Conservation (phyloP, 1,284 basidiomycete genomes). For the Boletellus deceptivus region DNA sequence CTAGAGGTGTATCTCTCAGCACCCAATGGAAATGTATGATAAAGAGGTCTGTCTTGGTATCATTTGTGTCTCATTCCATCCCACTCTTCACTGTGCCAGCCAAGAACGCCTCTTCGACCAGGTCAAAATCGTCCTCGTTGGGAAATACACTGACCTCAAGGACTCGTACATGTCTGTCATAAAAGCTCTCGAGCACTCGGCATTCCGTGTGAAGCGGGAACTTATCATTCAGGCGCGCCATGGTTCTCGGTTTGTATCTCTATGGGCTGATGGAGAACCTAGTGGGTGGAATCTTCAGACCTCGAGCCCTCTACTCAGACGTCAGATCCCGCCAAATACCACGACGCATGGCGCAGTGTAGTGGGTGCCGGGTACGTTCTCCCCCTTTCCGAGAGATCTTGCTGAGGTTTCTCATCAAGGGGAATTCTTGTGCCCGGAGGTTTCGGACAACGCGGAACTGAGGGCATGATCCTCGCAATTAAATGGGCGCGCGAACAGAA, state of each 20-base stretch:
- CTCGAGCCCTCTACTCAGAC: conserved; percentile 82
- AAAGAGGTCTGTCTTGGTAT: conserved; percentile 46
- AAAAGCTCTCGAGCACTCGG: conserved; percentile 96
- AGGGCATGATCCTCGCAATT: conserved; percentile 97
- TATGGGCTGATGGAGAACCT: background rate
- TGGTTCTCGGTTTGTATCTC: background rate
- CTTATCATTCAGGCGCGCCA: conserved; percentile 70
- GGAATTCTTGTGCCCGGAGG: conserved; percentile 96
- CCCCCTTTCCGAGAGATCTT: background rate
- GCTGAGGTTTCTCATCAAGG: conserved; percentile 39
- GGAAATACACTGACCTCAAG: conserved; percentile 96
- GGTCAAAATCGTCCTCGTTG: conserved; percentile 90
- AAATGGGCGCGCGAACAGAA: conserved; percentile 96
- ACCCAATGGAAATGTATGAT: conserved; percentile 85
- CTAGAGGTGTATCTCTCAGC: conserved; percentile 66
- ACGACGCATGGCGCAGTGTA: conserved; percentile 93
- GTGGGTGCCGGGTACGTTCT: conserved; percentile 79
- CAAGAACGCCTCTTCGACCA: conserved; percentile 92
- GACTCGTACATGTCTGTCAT: conserved; percentile 99
- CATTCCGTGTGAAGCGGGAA: conserved; percentile 87
- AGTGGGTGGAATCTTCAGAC: conserved; percentile 99
- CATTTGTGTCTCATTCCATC: background rate
- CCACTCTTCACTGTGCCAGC: conserved; percentile 38
- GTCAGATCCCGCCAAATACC: conserved; percentile 84
- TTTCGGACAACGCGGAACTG: conserved; percentile 91